phyloP scores from a whole-genome alignment of 805 yeast species.

The Hermanozyma aechmeae region DNA sequence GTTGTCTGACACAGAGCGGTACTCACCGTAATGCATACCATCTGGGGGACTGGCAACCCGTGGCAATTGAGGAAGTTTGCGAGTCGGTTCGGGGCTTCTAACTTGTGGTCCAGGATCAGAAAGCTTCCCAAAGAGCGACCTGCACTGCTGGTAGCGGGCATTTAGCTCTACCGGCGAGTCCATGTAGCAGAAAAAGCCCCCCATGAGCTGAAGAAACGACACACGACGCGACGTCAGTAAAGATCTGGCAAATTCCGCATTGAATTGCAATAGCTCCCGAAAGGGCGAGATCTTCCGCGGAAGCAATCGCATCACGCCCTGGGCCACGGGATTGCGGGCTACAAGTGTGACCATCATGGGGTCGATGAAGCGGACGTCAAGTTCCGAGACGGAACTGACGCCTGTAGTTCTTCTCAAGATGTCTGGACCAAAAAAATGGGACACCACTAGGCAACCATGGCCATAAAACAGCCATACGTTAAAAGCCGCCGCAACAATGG shows the following conservation, averaged over 20 bases:
- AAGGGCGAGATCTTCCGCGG: conserved; percentile 1
- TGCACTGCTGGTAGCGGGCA: conserved; percentile 3
- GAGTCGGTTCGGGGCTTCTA: too few relatives aligned
- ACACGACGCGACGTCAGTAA: background rate
- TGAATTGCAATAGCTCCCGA: conserved; percentile 5
- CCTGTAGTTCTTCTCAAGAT: background rate
- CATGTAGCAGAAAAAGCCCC: conserved; percentile 6
- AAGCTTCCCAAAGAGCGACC: conserved; percentile 1
- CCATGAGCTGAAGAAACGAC: conserved; percentile 3
- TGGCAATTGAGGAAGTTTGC: too few relatives aligned
- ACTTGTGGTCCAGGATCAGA: background rate
- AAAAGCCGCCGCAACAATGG: conserved; percentile 5
- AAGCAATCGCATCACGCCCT: conserved; percentile 1
- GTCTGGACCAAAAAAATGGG: conserved; percentile 4
- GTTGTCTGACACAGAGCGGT: too few relatives aligned
- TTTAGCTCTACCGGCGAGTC: conserved; percentile 4
- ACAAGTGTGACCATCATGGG: conserved; percentile 3
- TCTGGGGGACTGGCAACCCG: too few relatives aligned
- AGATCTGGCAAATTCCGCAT: background rate
- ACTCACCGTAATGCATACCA: too few relatives aligned
- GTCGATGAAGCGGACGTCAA: conserved; percentile 3
- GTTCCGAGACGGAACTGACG: background rate
- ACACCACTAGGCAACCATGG: conserved; percentile 7
- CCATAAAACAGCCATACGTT: conserved; percentile 8
- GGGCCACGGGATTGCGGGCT: conserved; percentile 4